Base-by-base conservation (phyloP, 345 rosid species). In the Eutrema japonicum region DNA sequence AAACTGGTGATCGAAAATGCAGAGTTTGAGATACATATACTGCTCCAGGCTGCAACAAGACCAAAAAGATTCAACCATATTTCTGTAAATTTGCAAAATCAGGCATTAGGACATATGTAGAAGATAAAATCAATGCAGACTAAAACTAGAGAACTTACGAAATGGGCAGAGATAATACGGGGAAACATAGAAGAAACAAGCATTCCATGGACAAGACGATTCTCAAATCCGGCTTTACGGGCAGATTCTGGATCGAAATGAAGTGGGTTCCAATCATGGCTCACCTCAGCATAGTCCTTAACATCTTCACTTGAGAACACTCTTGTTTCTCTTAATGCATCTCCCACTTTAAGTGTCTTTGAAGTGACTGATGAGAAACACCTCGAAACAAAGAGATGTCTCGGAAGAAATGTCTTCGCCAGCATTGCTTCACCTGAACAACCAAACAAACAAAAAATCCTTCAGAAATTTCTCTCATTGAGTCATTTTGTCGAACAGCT, bases 131-230 rank as follows among this genome's bases (percentile, higher is more conserved):
- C 61, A 38, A 18, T 29, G 27, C 7, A 32, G 62, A 51, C 18
- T 45, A 46, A 45, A 74, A 51, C 3, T 51, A 38, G 49, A 63
- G 16, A 32, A 74, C 94, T 90, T 81, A 90, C 99, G 46, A 87
- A 90, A 81, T 80, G 84, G 33, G 89, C 68, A 50, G 99, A 81
- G 77, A 92, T 90, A 10, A 88, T 90, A 49, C 82, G 83, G 37
- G 96, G 98, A 81, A 92, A 92, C 53, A 95, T 73, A 3, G 96
- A 73, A 62, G 96, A 97, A 11, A 89, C 91, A 61, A 95, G 93
- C 96, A 95, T 83, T 40, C 97, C 96, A 55, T 91, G 97, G 57
- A 95, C 97, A 75, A 88, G 77, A 26, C 78, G 71, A 75, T 82
- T 92, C 64, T 92, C 89, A 16, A 85, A 92, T 18, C 92, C 92